Percentiles rank a stretch among this genome's conserved stretches.
phyloP scores from a whole-genome alignment of 2,329 filamentous ascomycete species.

The Paecilomyces sp. region DNA sequence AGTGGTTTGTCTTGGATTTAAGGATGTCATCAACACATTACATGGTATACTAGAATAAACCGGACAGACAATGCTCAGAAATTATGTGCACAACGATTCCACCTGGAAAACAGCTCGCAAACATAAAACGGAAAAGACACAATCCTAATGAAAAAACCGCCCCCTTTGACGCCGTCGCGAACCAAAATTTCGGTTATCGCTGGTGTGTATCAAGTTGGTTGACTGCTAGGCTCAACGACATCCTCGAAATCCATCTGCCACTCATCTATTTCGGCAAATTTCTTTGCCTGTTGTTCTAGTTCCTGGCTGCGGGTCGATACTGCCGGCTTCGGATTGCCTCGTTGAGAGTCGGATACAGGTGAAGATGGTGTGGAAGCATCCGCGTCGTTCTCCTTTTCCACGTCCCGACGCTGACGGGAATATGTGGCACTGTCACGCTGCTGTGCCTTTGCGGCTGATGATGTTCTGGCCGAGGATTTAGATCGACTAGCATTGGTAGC shows the following conservation, averaged over 20 bases:
- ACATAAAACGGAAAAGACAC: background rate
- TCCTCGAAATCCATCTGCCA: constrained; percentile 41
- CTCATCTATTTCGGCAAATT: constrained; percentile 35
- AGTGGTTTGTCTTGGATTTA: background rate
- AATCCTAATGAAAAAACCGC: background rate
- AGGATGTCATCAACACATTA: background rate
- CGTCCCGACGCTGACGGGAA: constrained; percentile 7
- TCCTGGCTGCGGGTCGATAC: constrained; percentile 27
- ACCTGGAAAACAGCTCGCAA: background rate
- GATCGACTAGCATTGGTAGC: background rate
- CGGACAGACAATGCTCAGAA: background rate
- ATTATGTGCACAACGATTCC: background rate
- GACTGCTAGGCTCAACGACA: constrained; percentile 19
- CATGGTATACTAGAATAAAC: background rate
- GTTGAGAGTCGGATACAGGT: constrained; percentile 15
- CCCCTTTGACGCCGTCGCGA: background rate
- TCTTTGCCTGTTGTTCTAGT: constrained; percentile 25
- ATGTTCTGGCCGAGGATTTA: constrained; percentile 3
- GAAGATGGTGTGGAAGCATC: constrained; percentile 16
- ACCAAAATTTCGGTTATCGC: background rate
- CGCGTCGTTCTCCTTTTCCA: constrained; percentile 21
- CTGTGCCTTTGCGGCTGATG: background rate
- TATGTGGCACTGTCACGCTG: constrained; percentile 6
- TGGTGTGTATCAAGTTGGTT: constrained; percentile 3
- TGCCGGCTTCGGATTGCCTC: constrained; percentile 5